Base-by-base conservation (phyloP, 148 eudicot genomes). In the Suaeda aralocaspica region DNA sequence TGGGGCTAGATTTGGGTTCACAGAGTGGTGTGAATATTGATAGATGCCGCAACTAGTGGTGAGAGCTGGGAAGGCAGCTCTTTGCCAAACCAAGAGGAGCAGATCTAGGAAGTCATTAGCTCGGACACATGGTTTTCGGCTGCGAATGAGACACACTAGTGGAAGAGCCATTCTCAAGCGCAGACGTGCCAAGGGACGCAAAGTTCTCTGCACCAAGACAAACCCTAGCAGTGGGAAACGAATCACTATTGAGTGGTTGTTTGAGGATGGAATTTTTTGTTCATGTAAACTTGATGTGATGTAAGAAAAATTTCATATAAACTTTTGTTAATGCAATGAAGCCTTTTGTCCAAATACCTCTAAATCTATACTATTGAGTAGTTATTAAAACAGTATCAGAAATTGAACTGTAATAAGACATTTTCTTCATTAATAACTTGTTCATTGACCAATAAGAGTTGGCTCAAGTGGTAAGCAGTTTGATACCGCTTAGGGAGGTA, bases 181-280 rank as follows among this genome's bases (percentile, higher is more conserved):
- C 22, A 77, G 98, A 59, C 96, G 96, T 80, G 97, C 86, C 52
- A 90, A 93, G 83, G 96, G 98, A 24, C 80, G 98, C 57, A 82
- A 84, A 86, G 53, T 77, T 46, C 88, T 93, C 59, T 90, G 96
- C 91, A 78, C 95, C 16, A 90, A 93, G 76, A 66, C 98, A 44
- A 87, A 88, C 66, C 91, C 78, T 55, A 87, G 65, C 67, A 78
- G 87, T 18, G 98, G 98, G 30, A 91, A 93, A 80, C 73, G 82
- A 19, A 50, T 67, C 29, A 62, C 46, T 62, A 21, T 29, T 11
- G n/a, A n/a, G 39, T 39, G 19, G 15, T 56, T 21, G 26, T 21
- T 25, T 29, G 61, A 57, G 71, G 24, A 41, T 58, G 66, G 66
- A 30, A 22, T 30, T 66, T 76, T 71, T 50, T 61, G 46, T 28